Conservation (phyloP, 768 basidiomycete species). For the Suillus weaverae region DNA sequence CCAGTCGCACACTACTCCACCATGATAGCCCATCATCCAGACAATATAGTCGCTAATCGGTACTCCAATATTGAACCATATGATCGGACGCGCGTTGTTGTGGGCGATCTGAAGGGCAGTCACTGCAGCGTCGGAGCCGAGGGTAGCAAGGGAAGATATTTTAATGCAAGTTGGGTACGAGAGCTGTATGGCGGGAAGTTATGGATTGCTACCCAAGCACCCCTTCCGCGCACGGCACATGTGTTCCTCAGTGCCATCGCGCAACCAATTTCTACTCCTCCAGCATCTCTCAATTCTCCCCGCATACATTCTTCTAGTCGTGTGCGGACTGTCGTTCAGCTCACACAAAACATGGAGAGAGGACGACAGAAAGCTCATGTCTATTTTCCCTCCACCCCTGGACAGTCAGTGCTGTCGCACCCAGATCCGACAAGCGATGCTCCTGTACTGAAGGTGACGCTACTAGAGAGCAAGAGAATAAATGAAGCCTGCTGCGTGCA, state of each 20-base stretch:
- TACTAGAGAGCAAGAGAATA: conserved; percentile 46
- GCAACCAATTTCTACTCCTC: conserved; percentile 44
- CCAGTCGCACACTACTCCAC: conserved; percentile 54
- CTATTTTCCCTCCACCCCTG: conserved; percentile 69
- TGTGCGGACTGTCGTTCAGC: conserved; percentile 77
- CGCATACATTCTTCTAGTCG: conserved; percentile 33
- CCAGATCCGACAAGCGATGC: conserved; percentile 45
- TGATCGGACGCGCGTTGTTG: conserved; percentile 75
- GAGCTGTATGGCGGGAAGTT: conserved; percentile 70
- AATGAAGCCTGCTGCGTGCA: conserved; percentile 59
- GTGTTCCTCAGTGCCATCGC: conserved; percentile 73
- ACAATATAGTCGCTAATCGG: conserved; percentile 57
- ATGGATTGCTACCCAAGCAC: conserved; percentile 89
- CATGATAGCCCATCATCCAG: conserved; percentile 44
- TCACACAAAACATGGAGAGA: conserved; percentile 71
- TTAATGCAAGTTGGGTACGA: conserved; percentile 87
- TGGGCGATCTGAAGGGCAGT: conserved; percentile 26
- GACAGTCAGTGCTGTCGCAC: conserved; percentile 46
- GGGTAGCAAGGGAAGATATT: conserved; percentile 47
- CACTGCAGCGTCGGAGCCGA: conserved; percentile 12
- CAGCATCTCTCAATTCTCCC: conserved; percentile 23
- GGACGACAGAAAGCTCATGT: conserved; percentile 72
- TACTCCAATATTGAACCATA: conserved; percentile 77
- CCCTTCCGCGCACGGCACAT: conserved; percentile 66
- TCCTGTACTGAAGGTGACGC: conserved; percentile 56